phyloP scores from a whole-genome alignment of 331 rosid species.

The Pyracantha coccinea region DNA sequence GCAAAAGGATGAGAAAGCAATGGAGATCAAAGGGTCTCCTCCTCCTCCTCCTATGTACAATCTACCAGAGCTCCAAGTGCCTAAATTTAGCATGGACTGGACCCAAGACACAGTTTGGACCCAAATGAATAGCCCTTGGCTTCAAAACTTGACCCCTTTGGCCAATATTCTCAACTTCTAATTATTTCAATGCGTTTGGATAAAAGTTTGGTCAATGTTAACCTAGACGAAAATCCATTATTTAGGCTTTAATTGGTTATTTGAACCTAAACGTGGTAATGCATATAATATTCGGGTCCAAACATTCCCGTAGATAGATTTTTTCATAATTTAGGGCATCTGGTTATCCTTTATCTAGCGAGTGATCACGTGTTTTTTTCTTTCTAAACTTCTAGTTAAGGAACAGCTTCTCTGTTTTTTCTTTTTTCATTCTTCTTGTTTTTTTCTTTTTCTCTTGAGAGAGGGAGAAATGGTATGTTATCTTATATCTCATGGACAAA shows the following conservation, averaged over 20 bases:
- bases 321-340: not conserved
- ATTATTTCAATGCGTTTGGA: not conserved
- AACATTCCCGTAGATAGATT: constrained; percentile 15
- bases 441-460: not conserved
- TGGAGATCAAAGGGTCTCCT: constrained; percentile 18
- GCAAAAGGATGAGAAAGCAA: not conserved
- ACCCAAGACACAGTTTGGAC: constrained; percentile 69
- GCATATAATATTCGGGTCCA: not conserved
- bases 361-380: not conserved
- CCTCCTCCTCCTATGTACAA: constrained; percentile 18
- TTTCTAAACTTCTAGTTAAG: not conserved
- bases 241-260: not conserved
- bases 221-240: not conserved
- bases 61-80: constrained; percentile 63
- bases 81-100: constrained; percentile 54
- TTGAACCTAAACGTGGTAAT: not conserved
- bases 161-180: constrained; percentile 47
- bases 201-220: not conserved
- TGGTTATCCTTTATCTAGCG: not conserved
- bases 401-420: not conserved
- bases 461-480: not conserved
- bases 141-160: constrained; percentile 51
- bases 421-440: not conserved
- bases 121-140: constrained; percentile 77
- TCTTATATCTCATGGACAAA: not conserved